Evolutionary conservation across 352 stramenopile genomes (phyloP), one percentile per base, ranked within the genome.

Genomic region (Globisporangium carolinianum): DNA sequence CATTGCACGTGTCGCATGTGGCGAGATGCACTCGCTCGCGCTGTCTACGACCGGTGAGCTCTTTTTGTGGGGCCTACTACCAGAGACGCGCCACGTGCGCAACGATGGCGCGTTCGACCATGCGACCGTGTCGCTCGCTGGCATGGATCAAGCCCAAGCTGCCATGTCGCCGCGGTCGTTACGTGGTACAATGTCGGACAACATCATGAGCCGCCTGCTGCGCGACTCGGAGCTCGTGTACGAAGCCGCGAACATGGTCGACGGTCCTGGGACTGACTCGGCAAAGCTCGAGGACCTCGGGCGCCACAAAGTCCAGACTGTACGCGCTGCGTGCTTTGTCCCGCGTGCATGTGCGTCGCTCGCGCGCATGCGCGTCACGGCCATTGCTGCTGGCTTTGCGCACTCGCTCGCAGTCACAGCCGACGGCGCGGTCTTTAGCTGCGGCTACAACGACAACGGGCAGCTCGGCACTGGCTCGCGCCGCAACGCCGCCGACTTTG

Each of bases 361-460:
- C 7, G 53, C 72, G 5, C 67, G 73, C 43, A 74, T 80, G 7
- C 67, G 71, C 49, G 79, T 91, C 50, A 60, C 57, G 41, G 71
- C 68, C 35, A 72, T 85, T 48, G 69, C 79, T 0, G 83, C 83
- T 0, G 83, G 83, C n/a, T 90, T 90, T 52, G 83, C 80, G 0
- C 83, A 93, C 58, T 91, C 79, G 14, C 52, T 93, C 50, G 80
- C 77, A 3, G 73, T 76, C 10, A 87, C 67, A n/a, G 70, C 60
- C 4, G 60, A 70, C 0, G 83, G 83, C 1, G 49, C 65, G 0
- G 76, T 84, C 6, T 90, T 85, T 47, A 86, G 75, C 56, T 93
- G 83, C 43, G 83, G 83, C 14, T 93, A 93, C 80, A 93, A 93
- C 53, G 83, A 93, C 62, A 89, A 87, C 55, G 80, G 83, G 10